phyloP scores from a whole-genome alignment of 306 rosid genomes.

The Canavalia gladiata region DNA sequence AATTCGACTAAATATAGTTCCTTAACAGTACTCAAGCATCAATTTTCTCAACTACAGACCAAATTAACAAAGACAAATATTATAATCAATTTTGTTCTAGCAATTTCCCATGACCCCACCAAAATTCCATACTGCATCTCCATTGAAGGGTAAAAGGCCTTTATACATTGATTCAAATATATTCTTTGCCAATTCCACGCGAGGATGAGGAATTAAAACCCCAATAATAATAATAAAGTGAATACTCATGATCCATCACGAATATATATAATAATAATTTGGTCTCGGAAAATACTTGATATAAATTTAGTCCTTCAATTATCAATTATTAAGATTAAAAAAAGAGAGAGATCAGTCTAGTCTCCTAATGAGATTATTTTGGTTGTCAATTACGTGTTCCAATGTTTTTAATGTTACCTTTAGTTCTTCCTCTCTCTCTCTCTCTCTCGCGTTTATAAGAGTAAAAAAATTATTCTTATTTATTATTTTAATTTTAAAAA shows the following conservation, averaged over 20 bases:
- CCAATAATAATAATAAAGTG: background rate
- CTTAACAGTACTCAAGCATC: background rate
- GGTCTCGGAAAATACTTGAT: background rate
- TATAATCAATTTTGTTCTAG: background rate
- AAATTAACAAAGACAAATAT: slow-evolving; percentile 1
- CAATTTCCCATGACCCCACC: background rate
- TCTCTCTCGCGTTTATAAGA: no score
- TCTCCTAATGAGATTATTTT: background rate
- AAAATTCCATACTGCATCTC: background rate
- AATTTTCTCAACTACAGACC: background rate
- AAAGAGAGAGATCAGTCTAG: background rate
- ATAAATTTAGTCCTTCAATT: background rate
- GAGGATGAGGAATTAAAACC: background rate
- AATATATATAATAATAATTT: background rate
- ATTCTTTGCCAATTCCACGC: background rate
- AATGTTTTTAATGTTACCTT: background rate
- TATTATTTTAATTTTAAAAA: no score
- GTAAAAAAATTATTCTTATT: no score
- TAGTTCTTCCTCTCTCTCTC: background rate
- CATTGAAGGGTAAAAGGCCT: background rate
- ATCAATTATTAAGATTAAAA: no score
- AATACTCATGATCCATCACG: background rate
- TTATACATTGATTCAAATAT: background rate
- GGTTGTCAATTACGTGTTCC: background rate
- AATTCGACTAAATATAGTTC: background rate